A percentile compares a stretch with the other conserved stretches of the same genome.
Conservation (phyloP, 352 stramenopile species). For the Phytophthora uliginosa region DNA sequence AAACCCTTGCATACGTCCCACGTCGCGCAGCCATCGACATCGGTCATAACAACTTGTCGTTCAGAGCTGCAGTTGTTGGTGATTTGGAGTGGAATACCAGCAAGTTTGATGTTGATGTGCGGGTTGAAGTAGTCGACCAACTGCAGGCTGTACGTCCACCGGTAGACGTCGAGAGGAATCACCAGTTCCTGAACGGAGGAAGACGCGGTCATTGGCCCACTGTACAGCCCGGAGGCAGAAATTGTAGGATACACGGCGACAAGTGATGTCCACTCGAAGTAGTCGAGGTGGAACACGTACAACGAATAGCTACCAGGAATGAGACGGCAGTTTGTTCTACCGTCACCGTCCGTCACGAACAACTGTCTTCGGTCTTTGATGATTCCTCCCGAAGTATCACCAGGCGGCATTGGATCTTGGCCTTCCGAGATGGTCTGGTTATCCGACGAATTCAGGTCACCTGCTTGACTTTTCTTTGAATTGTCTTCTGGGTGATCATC, state of each 20-base stretch:
- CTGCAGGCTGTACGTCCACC: slow-evolving; percentile 71
- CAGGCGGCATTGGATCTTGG: slow-evolving; percentile 14
- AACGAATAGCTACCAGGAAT: slow-evolving; percentile 72
- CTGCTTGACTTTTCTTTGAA: slow-evolving; percentile 4
- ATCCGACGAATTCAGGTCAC: not conserved
- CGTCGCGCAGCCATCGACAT: slow-evolving; percentile 47
- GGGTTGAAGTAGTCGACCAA: slow-evolving; percentile 79
- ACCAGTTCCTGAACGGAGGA: slow-evolving; percentile 60
- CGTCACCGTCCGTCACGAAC: slow-evolving; percentile 53
- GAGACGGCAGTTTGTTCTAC: slow-evolving; percentile 48
- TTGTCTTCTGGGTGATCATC: slow-evolving; percentile 14
- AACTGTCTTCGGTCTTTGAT: slow-evolving; percentile 33
- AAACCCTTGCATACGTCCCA: slow-evolving; percentile 73
- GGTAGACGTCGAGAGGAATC: slow-evolving; percentile 65
- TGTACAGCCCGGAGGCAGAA: slow-evolving; percentile 52
- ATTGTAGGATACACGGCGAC: slow-evolving; percentile 63
- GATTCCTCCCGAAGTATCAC: slow-evolving; percentile 22
- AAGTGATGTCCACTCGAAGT: slow-evolving; percentile 79
- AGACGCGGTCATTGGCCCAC: slow-evolving; percentile 30
- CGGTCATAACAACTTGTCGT: slow-evolving; percentile 53
- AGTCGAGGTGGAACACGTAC: slow-evolving; percentile 79
- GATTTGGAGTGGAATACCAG: slow-evolving; percentile 61
- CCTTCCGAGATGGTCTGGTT: slow-evolving; percentile 5
- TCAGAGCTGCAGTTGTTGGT: slow-evolving; percentile 66
- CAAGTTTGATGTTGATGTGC: slow-evolving; percentile 45